Base-by-base conservation (phyloP, 2,329 filamentous ascomycete species). In the Periglandula ipomoeae region DNA sequence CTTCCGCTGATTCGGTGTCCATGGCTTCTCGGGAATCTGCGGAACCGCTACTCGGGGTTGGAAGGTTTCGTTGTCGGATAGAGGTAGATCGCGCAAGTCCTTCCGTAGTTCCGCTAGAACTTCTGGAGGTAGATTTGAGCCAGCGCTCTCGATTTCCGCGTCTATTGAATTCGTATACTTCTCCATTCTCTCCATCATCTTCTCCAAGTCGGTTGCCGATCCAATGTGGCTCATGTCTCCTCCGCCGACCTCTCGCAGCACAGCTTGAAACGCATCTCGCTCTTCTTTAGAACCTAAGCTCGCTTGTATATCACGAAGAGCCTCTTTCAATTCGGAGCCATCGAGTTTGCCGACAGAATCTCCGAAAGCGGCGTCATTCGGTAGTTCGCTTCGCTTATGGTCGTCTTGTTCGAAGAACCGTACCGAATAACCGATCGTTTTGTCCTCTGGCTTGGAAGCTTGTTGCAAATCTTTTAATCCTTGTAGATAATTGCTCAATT, bases 371-470 rank as follows among this genome's bases (percentile, higher is more conserved):
- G 69, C 61, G 43, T 69, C 61, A 50, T 63, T 56, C 9, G 56
- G 53, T 17, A 77, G 59, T 53, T 68, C 65, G 15, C 60, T 66
- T 11, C 72, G 55, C 7, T 58, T 55, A 26, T 60, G 54, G 3
- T 64, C 62, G 13, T 66, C 65, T 56, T 77, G 70, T 48, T 79
- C 73, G 52, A 75, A 79, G 56, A 68, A 76, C 8, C 69, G 66
- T 10, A 76, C 65, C 3, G 63, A 61, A 32, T 62, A 64, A 15
- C 58, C 51, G 5, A 52, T 47, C n/a, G 45, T 50, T 1, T 46
- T 34, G 6, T 57, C 43, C 8, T 59, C 46, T 10, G 51, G 44
- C 11, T 56, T 53, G 10, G 53, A 53, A 1, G 55, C 43, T 20
- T 52, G 51, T 23, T 56, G 56, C 23, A 65, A 48, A 3, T 57